Base-by-base conservation (phyloP, 176 grass and related monocot genomes). In the Paspalum notatum region DNA sequence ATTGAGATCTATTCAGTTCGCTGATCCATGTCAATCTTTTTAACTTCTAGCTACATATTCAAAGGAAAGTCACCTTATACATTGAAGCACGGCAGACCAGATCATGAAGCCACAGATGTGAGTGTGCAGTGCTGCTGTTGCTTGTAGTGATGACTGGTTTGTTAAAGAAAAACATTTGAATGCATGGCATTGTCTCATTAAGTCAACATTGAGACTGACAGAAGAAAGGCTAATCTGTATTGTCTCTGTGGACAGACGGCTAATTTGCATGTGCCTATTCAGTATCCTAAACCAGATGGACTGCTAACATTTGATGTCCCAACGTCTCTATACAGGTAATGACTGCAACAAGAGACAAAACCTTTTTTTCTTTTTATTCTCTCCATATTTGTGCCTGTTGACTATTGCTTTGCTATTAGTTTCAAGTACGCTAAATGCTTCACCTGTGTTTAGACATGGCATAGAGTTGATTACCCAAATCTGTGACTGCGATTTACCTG, bases 71-170 rank as follows among this genome's bases (percentile, higher is more conserved):
- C 79, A 14, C 92, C 92, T 76, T 88, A 91, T 70, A 98, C 95
- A 62, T 70, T 98, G 61, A 98, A 98, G 86, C 95, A 98, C 68
- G 90, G 92, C 65, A 95, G 83, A 71, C 95, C 88, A 12, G 95
- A 98, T 70, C 90, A 98, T 77, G 86, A 95, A 84, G 95, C 92
- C 62, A 98, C 95, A 77, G 66, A 98, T 60, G 95, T 94, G 83
- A 87, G 92, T 84, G 62, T 79, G 49, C 81, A 59, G 37, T 75
- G 45, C 54, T 82, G 18, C 43, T 39, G 9, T 68, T 60, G 43
- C 18, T 61, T 1, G 1, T 75, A 68, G 42, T 73, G 48, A 82
- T 37, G n/a, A 48, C 17, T 71, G 57, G 25, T 86, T 67, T 68
- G 50, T 80, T 49, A 27, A 40, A 47, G 27, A 44, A 38, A 66